Conservation (phyloP, 2,329 filamentous ascomycete genomes). For the Ampelomyces quisqualis region DNA sequence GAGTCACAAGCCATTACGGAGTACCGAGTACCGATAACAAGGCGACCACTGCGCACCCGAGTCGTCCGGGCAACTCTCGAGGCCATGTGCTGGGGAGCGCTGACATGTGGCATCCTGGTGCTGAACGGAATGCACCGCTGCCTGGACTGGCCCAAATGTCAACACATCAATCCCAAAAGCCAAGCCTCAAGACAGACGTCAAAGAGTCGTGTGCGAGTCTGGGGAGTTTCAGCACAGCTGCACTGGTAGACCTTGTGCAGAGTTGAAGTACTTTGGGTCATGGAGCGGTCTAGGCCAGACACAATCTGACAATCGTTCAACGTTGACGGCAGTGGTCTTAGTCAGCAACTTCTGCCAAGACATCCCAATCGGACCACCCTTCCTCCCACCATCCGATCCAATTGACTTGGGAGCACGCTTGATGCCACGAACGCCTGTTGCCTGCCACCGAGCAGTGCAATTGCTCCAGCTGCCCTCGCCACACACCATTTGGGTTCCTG, state of each 20-base stretch:
- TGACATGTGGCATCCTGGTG: conserved; percentile 2
- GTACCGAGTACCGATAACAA: too few species aligned
- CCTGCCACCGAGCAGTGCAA: conserved; percentile 55
- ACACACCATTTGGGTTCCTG: conserved; percentile 61
- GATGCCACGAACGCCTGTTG: conserved; percentile 53
- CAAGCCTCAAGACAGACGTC: background rate
- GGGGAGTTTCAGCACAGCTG: conserved; percentile 3
- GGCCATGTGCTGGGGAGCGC: background rate
- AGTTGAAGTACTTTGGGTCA: too few species aligned
- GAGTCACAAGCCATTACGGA: too few species aligned
- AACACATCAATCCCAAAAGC: too few species aligned
- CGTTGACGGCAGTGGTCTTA: too few species aligned
- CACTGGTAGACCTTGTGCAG: too few species aligned
- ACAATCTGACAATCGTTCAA: too few species aligned
- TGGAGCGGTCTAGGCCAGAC: too few species aligned
- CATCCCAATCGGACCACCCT: conserved; percentile 12
- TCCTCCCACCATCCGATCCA: too few species aligned
- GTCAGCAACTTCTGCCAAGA: conserved; percentile 1
- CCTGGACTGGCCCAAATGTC: background rate
- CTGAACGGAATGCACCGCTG: background rate
- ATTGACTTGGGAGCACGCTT: conserved; percentile 37
- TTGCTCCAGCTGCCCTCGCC: conserved; percentile 43
- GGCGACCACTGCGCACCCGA: background rate
- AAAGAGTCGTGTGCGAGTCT: conserved; percentile 2
- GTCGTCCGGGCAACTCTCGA: background rate